These are phyloP conservation scores for Musa itinerans DNA, from an alignment of 176 grass and related monocot genomes.

Conservation along the genomic window DNA sequence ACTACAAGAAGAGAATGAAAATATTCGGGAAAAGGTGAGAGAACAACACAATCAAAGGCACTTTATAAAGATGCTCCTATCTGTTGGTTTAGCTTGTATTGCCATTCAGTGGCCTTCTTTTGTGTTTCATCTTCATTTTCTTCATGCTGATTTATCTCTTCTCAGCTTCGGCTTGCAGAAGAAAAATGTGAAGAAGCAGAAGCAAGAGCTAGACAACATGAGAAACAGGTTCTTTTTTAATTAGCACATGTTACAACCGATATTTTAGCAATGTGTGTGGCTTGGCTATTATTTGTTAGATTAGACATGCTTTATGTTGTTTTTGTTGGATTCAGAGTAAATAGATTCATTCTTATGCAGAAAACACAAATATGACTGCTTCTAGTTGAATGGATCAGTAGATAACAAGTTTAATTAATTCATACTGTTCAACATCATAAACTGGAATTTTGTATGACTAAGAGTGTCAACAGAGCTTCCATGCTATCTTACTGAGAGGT, in stretches of 20 bases:
- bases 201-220: slow-evolving; percentile 41
- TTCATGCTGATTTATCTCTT: slow-evolving; percentile 34
- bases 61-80: neutral
- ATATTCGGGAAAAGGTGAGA: slow-evolving; percentile 63
- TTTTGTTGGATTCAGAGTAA: no score
- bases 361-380: no score
- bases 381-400: no score
- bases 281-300: neutral
- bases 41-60: neutral
- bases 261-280: slow-evolving; percentile 2
- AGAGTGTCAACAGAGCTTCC: no score
- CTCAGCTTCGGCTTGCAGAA: slow-evolving; percentile 61
- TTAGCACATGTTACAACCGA: slow-evolving; percentile 16
- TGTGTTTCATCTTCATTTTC: slow-evolving; percentile 14
- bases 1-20: slow-evolving; percentile 62
- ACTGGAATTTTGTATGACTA: no score
- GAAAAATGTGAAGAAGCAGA: slow-evolving; percentile 61
- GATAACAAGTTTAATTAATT: no score
- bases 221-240: slow-evolving; percentile 49
- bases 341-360: no score
- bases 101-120: neutral
- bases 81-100: no score
- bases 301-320: neutral
- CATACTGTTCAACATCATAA: no score
- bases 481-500: no score